Evolutionary conservation across 192 early-diverging fungal species (phyloP), one percentile per base, ranked within the genome.

Genomic region (Cladochytrium replicatum): DNA sequence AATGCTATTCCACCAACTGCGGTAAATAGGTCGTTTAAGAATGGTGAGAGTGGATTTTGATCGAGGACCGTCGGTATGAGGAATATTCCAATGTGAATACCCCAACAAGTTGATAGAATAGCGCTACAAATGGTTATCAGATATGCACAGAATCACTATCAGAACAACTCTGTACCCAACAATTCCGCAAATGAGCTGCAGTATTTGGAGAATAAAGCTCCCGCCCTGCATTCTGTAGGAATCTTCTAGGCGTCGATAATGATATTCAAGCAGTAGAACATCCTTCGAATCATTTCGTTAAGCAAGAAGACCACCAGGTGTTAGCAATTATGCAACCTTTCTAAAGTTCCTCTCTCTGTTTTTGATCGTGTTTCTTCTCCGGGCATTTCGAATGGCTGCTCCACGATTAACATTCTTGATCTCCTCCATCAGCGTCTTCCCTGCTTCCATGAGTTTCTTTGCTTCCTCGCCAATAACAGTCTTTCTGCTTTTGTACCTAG

Each of bases 61-160:
- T 28, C 26, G n/a, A n/a, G n/a, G 24, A 60, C 59, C 37, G 40
- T 30, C 11, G 78, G 75, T 23, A 79, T 58, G 22, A 69, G 29
- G 52, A 74, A 80, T 13, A 80, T 31, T 23, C 40, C 49, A 29
- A 79, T 77, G 52, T 80, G 78, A 28, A 80, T 40, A 37, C 78
- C 26, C 78, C 78, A 80, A 24, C 69, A 29, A 15, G 76, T 39
- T 4, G 72, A 69, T 5, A 80, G 48, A 22, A 79, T 41, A n/a
- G 44, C 51, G 9, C 77, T 80, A 32, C n/a, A 7, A 30, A 38
- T 19, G 41, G 21, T n/a, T 0, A 63, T n/a, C n/a, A n/a, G n/a
- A n/a, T n/a, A n/a, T n/a, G 7, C 28, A 9, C 17, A 38, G 0
- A 41, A 40, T 40, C 11, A 42, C 6, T 26, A 15, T 47, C 42